Evolutionary conservation across 352 stramenopile genomes (phyloP).

Genomic region (Pythium rhizo-oryzae): DNA sequence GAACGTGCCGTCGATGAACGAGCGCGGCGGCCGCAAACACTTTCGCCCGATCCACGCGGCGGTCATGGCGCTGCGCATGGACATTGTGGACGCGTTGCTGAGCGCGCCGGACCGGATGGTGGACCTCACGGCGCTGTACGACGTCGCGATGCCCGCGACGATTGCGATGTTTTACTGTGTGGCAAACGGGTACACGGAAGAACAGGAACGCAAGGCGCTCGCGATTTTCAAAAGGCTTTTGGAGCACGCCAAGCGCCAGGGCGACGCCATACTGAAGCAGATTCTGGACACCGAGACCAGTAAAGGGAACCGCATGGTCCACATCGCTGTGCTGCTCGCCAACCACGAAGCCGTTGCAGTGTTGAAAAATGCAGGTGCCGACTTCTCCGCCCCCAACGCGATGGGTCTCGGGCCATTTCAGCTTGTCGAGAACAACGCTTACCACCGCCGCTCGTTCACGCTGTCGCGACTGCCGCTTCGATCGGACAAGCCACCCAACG

Average conservation of each 20-base stretch:
- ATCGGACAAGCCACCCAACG: constrained; percentile 1
- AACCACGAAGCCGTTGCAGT: constrained; percentile 53
- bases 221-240: constrained; percentile 47
- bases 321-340: constrained; percentile 49
- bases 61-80: constrained; percentile 51
- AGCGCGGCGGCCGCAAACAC: constrained; percentile 36
- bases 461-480: constrained; percentile 38
- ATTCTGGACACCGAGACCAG: constrained; percentile 45
- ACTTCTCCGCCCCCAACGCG: constrained; percentile 34
- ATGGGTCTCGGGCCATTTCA: constrained; percentile 40
- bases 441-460: constrained; percentile 48
- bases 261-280: constrained; percentile 27
- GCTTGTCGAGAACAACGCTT: constrained; percentile 61
- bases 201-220: constrained; percentile 43
- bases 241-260: constrained; percentile 36
- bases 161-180: constrained; percentile 55
- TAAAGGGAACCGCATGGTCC: constrained; percentile 49
- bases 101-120: constrained; percentile 11
- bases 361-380: constrained; percentile 38
- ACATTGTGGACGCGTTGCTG: constrained; percentile 49
- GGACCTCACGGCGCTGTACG: constrained; percentile 34
- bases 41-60: constrained; percentile 56
- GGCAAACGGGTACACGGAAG: constrained; percentile 51
- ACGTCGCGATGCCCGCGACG: constrained; percentile 41
- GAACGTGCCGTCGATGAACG: constrained; percentile 42